A percentile compares a stretch with the other conserved stretches of the same genome.
Conservation (phyloP, 768 basidiomycete species). For the Macrolepiota albuminosa region DNA sequence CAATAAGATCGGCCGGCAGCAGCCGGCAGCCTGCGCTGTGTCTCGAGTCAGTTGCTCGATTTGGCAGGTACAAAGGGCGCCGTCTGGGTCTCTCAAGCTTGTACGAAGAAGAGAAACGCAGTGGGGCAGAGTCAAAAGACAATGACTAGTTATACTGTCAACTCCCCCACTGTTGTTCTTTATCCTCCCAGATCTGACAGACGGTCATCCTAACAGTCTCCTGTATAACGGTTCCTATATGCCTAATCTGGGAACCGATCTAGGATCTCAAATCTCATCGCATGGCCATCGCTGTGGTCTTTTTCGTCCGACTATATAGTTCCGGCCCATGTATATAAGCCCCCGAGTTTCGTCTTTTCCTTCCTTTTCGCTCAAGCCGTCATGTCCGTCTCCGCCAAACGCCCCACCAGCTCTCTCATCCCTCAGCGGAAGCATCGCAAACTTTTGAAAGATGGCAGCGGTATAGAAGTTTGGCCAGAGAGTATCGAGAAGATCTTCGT, state of each 20-base stretch:
- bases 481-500: slow-evolving; percentile 73
- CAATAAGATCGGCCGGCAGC: slow-evolving; percentile 17
- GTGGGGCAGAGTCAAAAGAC: not conserved
- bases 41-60: slow-evolving; percentile 13
- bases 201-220: slow-evolving; percentile 29
- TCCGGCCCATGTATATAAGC: slow-evolving; percentile 30
- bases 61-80: slow-evolving; percentile 27
- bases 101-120: not conserved
- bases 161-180: not conserved
- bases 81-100: not conserved
- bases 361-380: slow-evolving; percentile 11
- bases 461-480: slow-evolving; percentile 83
- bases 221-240: slow-evolving; percentile 36
- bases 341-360: slow-evolving; percentile 16
- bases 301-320: slow-evolving; percentile 21
- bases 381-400: slow-evolving; percentile 23
- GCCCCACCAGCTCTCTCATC: slow-evolving; percentile 39
- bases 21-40: slow-evolving; percentile 9
- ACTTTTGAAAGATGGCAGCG: slow-evolving; percentile 73
- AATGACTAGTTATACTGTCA: not conserved
- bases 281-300: slow-evolving; percentile 18
- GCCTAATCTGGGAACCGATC: slow-evolving; percentile 39
- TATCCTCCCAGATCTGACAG: slow-evolving; percentile 19
- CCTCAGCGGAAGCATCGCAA: slow-evolving; percentile 82
- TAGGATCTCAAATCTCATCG: slow-evolving; percentile 42